Base-by-base conservation (phyloP, 768 basidiomycete genomes). In the Termitomyces titanicus region DNA sequence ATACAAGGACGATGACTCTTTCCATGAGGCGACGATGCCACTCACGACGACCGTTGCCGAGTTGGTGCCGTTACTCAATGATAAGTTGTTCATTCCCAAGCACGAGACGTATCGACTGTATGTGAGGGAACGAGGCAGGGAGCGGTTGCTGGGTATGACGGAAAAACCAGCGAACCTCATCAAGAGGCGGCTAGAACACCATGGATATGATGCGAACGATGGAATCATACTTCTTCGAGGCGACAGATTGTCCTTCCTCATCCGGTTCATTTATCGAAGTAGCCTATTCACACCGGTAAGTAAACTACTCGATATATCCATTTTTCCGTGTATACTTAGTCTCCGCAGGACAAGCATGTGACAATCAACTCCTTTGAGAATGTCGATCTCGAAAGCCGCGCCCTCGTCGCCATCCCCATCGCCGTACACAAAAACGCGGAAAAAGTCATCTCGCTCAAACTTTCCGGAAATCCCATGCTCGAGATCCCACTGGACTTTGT, bases 401-500 rank as follows among this genome's bases (percentile, higher is more conserved):
- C 89, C 62, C 74, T 98, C 3, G 88, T 89, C 51, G 90, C 94
- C 4, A 89, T 98, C 45, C 97, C 97, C 0, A 86, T 96, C 61
- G 76, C 84, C 55, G 77, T 98, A 12, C 89, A 99, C 68, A 80
- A 83, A 51, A 84, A 92, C 56, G 94, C 94, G 1, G 85, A 89
- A 61, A 81, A 82, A 24, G 94, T 99, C 63, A 75, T 90, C 55
- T 85, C 80, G 38, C 86, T 98, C 55, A 91, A 89, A 57, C 81
- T 98, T 13, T 96, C 94, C 3, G 85, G 91, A 42, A 99, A 98
- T 66, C 94, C 95, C 2, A 92, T 96, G 83, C 81, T 95, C 52
- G 95, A 98, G 69, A 88, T 98, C 34, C 97, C 96, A 0, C 85
- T 93, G 47, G 97, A 98, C 71, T 99, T 99, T 67, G 88, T 97